Evolutionary conservation across 1,139 yeast genomes (phyloP), one percentile per base, ranked within the genome.

Genomic region (Taphrina pruni): DNA sequence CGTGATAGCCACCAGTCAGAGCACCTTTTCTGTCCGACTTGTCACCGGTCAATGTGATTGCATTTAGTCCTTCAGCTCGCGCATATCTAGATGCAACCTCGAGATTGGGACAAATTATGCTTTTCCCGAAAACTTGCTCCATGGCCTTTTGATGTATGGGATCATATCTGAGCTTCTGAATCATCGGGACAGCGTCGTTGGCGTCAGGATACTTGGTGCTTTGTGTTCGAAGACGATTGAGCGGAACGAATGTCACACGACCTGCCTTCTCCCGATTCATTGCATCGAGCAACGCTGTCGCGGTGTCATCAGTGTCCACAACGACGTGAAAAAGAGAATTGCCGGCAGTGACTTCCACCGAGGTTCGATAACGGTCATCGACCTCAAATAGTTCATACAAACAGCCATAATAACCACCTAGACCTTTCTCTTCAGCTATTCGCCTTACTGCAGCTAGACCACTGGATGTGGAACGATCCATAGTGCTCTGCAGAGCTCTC

Each of bases 31-130:
- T 86, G 74, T 91, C 96, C 58, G 91, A 91, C 73, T 90, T 83
- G 77, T 94, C 98, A 73, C 99, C 99, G 78, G 90, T 96, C 45
- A 94, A 80, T 0, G 99, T 94, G 41, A 94, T 89, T 0, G 97
- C 91, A 73, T 85, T 88, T 48, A 93, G 79, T 54, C 86, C 85
- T 75, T 82, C 86, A 7, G 81, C 79, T 69, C 85, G 85, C 0
- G 97, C 88, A 43, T 90, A 80, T 73, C 87, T 88, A 2, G 88
- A 82, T 0, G 97, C 97, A 50, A 83, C 81, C 67, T 84, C 87
- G 66, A 93, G 79, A 71, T 88, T 87, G 72, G 86, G 84, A 68
- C 94, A 88, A 1, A 94, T 94, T 62, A 93, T 85, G 0, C 95
- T 87, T 73, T 83, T 87, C 11, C 95, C 95, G 80, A 92, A 93